Evolutionary conservation across 2,329 filamentous ascomycete genomes (phyloP), one percentile per base, ranked within the genome.

Genomic region (Pyricularia grisea): DNA sequence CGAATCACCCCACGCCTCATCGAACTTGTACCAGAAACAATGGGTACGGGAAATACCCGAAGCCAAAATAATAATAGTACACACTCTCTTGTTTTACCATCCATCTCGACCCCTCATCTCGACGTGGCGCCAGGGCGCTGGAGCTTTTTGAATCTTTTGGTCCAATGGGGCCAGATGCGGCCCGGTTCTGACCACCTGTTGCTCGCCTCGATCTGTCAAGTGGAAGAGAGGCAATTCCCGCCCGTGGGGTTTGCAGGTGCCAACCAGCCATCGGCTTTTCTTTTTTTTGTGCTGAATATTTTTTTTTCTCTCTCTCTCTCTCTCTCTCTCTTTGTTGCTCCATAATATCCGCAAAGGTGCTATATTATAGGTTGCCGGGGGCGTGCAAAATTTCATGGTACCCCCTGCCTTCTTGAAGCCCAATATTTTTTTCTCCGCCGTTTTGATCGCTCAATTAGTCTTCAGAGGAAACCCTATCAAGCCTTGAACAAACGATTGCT

Each of bases 301-400:
- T 28, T 63, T 63, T 28, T 28, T 28, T 23, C n/a, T n/a, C n/a
- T n/a, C n/a, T n/a, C n/a, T n/a, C n/a, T n/a, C n/a, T n/a, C n/a
- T 36, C 12, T 58, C 65, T 42, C 60, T 42, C 30, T 11, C 9
- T 66, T 28, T 27, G 25, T 28, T 28, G 27, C 25, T 25, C 27
- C 27, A 67, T 31, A 60, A 23, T 11, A 30, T 65, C 58, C 67
- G 6, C 60, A 58, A 42, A 67, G 23, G 28, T 58, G 58, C 68
- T 70, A 71, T 71, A 63, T 63, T 71, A 70, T 50, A 63, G 68
- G 27, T 65, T 58, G 31, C 61, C 17, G 60, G 60, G 60, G 60
- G 60, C 25, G 60, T 63, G 60, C 60, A 30, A 61, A 63, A 63
- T 63, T 63, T 30, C 60, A 63, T 63, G 60, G 60, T 63, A 28